Base-by-base conservation (phyloP, 495 filamentous ascomycete genomes). In the Tuber umbilicatum region DNA sequence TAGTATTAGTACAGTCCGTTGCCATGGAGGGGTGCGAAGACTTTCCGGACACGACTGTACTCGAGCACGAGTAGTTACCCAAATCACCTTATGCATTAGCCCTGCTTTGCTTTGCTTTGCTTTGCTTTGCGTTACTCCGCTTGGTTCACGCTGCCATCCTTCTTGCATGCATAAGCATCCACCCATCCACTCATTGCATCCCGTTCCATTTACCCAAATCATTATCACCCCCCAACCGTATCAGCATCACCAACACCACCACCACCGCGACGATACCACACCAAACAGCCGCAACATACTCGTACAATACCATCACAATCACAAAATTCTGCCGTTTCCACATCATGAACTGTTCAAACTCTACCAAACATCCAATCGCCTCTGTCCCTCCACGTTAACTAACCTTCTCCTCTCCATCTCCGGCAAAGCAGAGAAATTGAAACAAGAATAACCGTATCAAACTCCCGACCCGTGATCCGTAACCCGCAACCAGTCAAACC, bases 321-420 rank as follows among this genome's bases (percentile, higher is more conserved):
- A 64, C 27, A 64, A 64, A 35, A 35, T 19, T 6, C n/a, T 5
- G 27, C n/a, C 4, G 27, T 64, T 64, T 35, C 55, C 55, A 35
- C 55, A 64, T 64, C 55, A 64, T 64, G 55, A 64, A 64, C 27
- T 64, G 55, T 64, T 64, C 55, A 64, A 64, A 35, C 55, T 31
- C 14, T 64, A 64, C 27, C 31, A 35, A 64, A 5, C 27, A 64
- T 0, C 55, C 55, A 64, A 64, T 64, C 55, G 27, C 55, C 55
- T 64, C 31, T 31, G 19, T 45, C 43, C 43, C 43, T 45, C 43
- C 41, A 42, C 1, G 41, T 42, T 12, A 1, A 1, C 41, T 42
- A 50, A 21, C 21, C 23, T 9, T 21, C 27, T 23, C 23, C 47
- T 64, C 55, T 35, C 55, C 55, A 35, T 64, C 55, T 64, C 55